Conservation (phyloP, 2,329 filamentous ascomycete genomes). For the Fusarium tjaetaba region DNA sequence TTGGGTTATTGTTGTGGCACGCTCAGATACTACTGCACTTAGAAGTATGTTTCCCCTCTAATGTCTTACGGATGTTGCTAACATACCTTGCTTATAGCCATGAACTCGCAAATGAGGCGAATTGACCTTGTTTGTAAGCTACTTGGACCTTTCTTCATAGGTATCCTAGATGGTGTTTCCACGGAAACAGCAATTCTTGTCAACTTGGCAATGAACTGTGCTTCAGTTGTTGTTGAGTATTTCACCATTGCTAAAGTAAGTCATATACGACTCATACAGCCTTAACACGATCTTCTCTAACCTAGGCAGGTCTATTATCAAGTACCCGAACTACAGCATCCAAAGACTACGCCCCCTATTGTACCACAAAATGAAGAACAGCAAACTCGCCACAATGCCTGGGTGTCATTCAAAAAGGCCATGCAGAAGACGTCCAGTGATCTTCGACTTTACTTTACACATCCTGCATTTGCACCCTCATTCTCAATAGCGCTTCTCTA, state of each 20-base stretch:
- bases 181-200: conserved; percentile 59
- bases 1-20: conserved; percentile 60
- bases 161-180: conserved; percentile 60
- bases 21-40: conserved; percentile 25
- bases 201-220: conserved; percentile 60
- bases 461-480: conserved; percentile 68
- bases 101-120: conserved; percentile 70
- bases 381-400: not conserved
- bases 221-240: conserved; percentile 63
- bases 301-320: conserved; percentile 39
- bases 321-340: conserved; percentile 41
- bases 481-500: conserved; percentile 69
- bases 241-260: conserved; percentile 54
- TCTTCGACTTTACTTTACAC: conserved; percentile 58
- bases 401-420: not conserved
- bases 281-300: not conserved
- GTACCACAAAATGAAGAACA: not conserved
- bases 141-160: conserved; percentile 64
- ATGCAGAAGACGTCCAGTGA: conserved; percentile 24
- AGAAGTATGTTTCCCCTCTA: conserved; percentile 15
- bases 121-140: conserved; percentile 71
- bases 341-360: conserved; percentile 27
- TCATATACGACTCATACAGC: fast-evolving
- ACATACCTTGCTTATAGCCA: conserved; percentile 36
- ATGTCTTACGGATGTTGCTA: not conserved